Conservation (phyloP, 495 filamentous ascomycete genomes). For the Daldinia bambusicola region DNA sequence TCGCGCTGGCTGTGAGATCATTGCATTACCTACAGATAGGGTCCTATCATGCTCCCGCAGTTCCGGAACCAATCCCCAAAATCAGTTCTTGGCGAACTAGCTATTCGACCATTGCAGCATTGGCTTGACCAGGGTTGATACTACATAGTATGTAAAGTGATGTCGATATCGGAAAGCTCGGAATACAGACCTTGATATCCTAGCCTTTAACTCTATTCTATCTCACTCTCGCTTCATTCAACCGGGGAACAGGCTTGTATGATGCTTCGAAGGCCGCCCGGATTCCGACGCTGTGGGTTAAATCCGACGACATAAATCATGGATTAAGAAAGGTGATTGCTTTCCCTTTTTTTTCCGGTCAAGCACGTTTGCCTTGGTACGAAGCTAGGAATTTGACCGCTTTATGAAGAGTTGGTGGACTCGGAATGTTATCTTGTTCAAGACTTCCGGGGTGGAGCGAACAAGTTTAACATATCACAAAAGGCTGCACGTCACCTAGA, state of each 20-base stretch:
- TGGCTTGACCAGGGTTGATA: conserved; percentile 5
- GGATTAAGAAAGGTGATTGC: background rate
- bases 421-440: conserved; percentile 4
- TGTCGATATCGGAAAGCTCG: conserved; percentile 40
- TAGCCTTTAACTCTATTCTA: conserved; percentile 23
- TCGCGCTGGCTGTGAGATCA: conserved; percentile 7
- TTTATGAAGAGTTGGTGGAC: background rate
- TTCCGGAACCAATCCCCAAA: conserved; percentile 18
- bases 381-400: background rate
- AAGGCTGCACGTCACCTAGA: conserved; percentile 1
- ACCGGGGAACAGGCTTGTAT: conserved; percentile 16
- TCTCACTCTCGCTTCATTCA: conserved; percentile 8
- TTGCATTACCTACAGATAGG: conserved; percentile 12
- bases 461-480: background rate
- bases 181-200: conserved; percentile 32
- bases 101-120: conserved; percentile 17
- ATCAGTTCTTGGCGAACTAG: conserved; percentile 36
- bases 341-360: conserved; percentile 1
- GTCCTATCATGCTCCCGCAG: conserved; percentile 19
- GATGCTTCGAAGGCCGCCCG: conserved; percentile 5
- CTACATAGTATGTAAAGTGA: background rate
- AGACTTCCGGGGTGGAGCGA: conserved; percentile 1
- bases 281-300: no score
- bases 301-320: background rate
- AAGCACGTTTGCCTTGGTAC: background rate